Percentiles rank a stretch among this genome's conserved stretches.
Evolutionary conservation across 2,329 filamentous ascomycete species (phyloP).

Genomic region (Ascochyta rabiei): DNA sequence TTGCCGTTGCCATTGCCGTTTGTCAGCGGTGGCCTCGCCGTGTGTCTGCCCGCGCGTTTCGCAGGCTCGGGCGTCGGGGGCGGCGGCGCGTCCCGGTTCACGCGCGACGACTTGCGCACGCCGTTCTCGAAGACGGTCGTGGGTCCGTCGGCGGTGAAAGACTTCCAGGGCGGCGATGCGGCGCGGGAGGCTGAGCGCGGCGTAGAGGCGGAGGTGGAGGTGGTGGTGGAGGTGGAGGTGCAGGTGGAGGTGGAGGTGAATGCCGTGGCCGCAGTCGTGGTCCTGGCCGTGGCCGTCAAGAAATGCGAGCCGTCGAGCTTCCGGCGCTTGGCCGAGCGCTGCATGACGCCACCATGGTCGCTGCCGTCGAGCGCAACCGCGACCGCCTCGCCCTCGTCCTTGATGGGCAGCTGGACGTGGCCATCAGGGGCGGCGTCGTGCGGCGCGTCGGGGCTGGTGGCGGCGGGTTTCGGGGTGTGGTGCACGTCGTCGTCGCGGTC

Average conservation of each 20-base stretch:
- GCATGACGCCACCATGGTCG: constrained; percentile 32
- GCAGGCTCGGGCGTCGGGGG: constrained; percentile 56
- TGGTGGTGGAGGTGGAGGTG: background rate
- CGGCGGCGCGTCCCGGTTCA: constrained; percentile 52
- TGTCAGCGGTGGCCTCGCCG: constrained; percentile 35
- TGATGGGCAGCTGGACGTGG: constrained; percentile 35
- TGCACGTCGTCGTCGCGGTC: constrained; percentile 33
- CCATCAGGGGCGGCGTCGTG: constrained; percentile 17
- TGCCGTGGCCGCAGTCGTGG: too few species aligned
- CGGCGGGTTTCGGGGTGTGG: constrained; percentile 20
- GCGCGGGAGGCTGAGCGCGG: constrained; percentile 51
- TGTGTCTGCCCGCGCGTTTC: constrained; percentile 35
- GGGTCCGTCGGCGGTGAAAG: constrained; percentile 80
- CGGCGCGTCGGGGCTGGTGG: constrained; percentile 26
- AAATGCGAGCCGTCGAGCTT: constrained; percentile 50
- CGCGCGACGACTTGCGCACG: constrained; percentile 65
- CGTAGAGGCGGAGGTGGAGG: constrained; percentile 19
- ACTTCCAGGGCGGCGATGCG: constrained; percentile 93
- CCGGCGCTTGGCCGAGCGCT: constrained; percentile 65
- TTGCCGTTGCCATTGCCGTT: constrained; percentile 43
- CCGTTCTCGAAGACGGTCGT: constrained; percentile 77
- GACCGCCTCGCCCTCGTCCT: constrained; percentile 34
- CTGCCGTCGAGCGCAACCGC: constrained; percentile 21
- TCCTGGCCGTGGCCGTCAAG: too few species aligned
- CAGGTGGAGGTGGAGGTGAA: too few species aligned